A percentile compares a stretch with the other conserved stretches of the same genome.
These are phyloP conservation scores for Arctostaphylos glauca DNA, from an alignment of 148 eudicot species.

Conservation along the genomic window DNA sequence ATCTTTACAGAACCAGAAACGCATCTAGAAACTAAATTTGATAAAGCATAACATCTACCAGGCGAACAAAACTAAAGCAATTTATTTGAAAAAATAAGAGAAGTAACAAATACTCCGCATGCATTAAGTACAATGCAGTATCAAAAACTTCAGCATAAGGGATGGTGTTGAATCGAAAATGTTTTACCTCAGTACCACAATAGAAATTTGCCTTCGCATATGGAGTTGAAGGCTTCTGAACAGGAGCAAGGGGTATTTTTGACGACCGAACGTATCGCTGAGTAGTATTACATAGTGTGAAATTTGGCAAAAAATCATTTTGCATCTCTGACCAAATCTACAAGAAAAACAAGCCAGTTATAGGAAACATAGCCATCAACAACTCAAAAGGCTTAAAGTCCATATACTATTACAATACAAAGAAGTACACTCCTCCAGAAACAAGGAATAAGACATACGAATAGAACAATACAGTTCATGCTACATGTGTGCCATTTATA, in stretches of 20 bases:
- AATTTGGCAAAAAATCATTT: conserved; percentile 92
- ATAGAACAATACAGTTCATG: background rate
- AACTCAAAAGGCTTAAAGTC: background rate
- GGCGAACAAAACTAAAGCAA: background rate
- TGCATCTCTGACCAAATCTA: conserved; percentile 98
- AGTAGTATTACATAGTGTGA: conserved; percentile 92
- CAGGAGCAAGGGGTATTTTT: conserved; percentile 63
- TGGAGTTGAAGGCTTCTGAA: conserved; percentile 94
- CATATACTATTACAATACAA: background rate
- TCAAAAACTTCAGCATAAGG: background rate
- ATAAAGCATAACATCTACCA: background rate
- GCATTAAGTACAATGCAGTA: background rate
- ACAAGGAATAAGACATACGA: background rate
- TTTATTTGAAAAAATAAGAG: background rate
- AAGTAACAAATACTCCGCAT: background rate
- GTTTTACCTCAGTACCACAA: conserved; percentile 84
- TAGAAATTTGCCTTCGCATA: conserved; percentile 85
- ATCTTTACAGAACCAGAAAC: background rate
- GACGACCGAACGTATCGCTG: conserved; percentile 87
- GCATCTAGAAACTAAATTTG: background rate
- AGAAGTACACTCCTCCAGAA: background rate
- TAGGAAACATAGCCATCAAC: conserved; percentile 7
- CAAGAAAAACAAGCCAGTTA: conserved; percentile 16
- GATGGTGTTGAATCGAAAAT: background rate
- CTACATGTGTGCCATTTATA: background rate